Conservation (phyloP, 2,329 filamentous ascomycete genomes). For the Alternaria infectoria region DNA sequence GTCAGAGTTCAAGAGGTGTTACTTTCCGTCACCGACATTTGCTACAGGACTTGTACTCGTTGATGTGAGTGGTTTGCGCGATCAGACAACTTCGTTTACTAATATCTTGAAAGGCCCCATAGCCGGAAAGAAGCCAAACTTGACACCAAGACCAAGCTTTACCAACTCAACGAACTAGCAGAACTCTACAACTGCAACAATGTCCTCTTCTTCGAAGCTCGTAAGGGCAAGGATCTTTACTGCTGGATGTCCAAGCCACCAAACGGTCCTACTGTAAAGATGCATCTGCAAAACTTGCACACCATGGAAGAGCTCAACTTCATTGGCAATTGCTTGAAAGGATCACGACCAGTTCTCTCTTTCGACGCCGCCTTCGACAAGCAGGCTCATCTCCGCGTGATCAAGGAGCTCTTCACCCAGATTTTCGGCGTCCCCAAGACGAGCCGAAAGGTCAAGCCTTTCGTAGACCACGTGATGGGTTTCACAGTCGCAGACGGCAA, state of each 20-base stretch:
- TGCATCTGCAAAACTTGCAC: slow-evolving; percentile 86
- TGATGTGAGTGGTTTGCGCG: slow-evolving; percentile 62
- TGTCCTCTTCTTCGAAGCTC: slow-evolving; percentile 91
- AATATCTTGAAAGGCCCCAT: slow-evolving; percentile 64
- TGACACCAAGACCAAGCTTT: slow-evolving; percentile 88
- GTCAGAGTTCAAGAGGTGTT: slow-evolving; percentile 80
- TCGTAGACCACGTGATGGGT: slow-evolving; percentile 92
- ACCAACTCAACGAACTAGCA: slow-evolving; percentile 51
- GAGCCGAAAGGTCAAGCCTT: slow-evolving; percentile 89
- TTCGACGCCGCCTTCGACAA: slow-evolving; percentile 89
- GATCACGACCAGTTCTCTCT: slow-evolving; percentile 85
- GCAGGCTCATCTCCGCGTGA: slow-evolving; percentile 77
- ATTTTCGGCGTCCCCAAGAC: slow-evolving; percentile 91
- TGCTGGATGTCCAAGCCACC: slow-evolving; percentile 91
- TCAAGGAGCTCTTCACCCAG: slow-evolving; percentile 89
- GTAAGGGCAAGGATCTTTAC: slow-evolving; percentile 94
- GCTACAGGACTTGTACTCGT: slow-evolving; percentile 82
- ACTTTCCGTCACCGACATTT: slow-evolving; percentile 95
- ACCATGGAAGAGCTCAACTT: slow-evolving; percentile 98
- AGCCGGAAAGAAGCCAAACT: slow-evolving; percentile 94
- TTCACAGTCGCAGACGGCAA: slow-evolving; percentile 92
- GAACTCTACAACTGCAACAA: slow-evolving; percentile 94
- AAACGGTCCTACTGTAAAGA: slow-evolving; percentile 76
- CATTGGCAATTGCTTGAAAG: slow-evolving; percentile 94
- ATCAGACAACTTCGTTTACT: slow-evolving; percentile 4